These are phyloP conservation scores for Solanum hybrid DNA, from an alignment of 305 asterid species.

Conservation along the genomic window DNA sequence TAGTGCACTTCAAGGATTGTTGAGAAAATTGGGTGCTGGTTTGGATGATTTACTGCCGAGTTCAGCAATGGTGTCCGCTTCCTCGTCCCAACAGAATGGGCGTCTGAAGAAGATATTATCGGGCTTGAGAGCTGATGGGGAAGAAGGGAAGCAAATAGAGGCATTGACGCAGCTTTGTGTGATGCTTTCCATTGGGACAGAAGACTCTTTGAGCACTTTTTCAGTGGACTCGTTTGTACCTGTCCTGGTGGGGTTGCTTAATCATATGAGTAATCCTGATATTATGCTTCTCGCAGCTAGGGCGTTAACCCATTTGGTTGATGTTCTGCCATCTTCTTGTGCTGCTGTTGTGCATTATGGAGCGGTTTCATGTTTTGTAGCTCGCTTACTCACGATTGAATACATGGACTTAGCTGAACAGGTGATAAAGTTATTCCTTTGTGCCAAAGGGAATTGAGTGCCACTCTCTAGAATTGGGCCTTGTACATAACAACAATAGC, in stretches of 20 bases:
- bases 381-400: slow-evolving; percentile 84
- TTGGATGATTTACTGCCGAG: slow-evolving; percentile 92
- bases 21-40: slow-evolving; percentile 93
- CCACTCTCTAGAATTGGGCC: not conserved
- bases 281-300: slow-evolving; percentile 95
- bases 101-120: slow-evolving; percentile 84
- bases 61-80: slow-evolving; percentile 68
- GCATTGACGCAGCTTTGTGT: slow-evolving; percentile 91
- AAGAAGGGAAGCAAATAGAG: slow-evolving; percentile 96
- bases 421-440: slow-evolving; percentile 29
- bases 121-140: slow-evolving; percentile 93
- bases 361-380: slow-evolving; percentile 84
- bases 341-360: slow-evolving; percentile 98
- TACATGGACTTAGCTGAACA: slow-evolving; percentile 99
- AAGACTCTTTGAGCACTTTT: slow-evolving; percentile 88
- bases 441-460: not conserved
- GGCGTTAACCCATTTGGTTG: slow-evolving; percentile 92
- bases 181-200: slow-evolving; percentile 89
- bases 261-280: slow-evolving; percentile 82
- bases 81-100: slow-evolving; percentile 66
- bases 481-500: not conserved
- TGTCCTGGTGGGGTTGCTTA: slow-evolving; percentile 87
- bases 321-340: slow-evolving; percentile 86
- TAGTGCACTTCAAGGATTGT: slow-evolving; percentile 90
- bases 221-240: slow-evolving; percentile 98